These are phyloP conservation scores for Fraxinus cuspidata DNA, from an alignment of 257 asterid species.

Conservation along the genomic window DNA sequence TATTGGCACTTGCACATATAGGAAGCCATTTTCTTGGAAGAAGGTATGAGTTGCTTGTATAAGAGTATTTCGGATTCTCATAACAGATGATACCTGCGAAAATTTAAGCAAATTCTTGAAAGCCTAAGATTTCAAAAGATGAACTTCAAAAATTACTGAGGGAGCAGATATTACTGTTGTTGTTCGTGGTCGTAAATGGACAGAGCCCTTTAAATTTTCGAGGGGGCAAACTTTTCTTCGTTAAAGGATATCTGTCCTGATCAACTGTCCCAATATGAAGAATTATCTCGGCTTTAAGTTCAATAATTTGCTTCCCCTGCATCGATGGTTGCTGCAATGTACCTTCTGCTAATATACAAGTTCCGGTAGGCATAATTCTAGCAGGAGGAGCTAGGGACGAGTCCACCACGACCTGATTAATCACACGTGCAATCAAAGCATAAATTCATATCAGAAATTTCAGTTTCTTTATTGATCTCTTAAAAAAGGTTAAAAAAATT, in stretches of 20 bases:
- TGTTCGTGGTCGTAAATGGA: constrained; percentile 83
- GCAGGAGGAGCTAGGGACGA: constrained; percentile 63
- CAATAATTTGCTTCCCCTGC: constrained; percentile 56
- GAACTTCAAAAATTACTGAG: background rate
- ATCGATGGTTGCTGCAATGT: constrained; percentile 56
- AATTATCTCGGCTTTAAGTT: constrained; percentile 63
- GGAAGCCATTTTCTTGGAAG: constrained; percentile 62
- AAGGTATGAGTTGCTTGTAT: constrained; percentile 56
- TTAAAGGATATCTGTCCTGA: constrained; percentile 59
- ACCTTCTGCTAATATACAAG: constrained; percentile 74
- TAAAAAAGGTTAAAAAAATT: background rate
- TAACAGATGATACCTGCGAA: constrained; percentile 76
- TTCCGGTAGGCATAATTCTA: constrained; percentile 73
- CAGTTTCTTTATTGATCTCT: background rate
- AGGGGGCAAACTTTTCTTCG: constrained; percentile 78
- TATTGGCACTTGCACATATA: constrained; percentile 79
- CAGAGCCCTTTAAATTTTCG: constrained; percentile 53
- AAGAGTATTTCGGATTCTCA: constrained; percentile 60
- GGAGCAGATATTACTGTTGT: constrained; percentile 50
- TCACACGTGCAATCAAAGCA: background rate
- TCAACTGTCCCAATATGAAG: constrained; percentile 68
- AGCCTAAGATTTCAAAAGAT: background rate
- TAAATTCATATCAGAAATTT: background rate
- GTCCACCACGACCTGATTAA: constrained; percentile 63
- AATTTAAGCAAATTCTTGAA: constrained; percentile 4